Evolutionary conservation across 371 early-diverging fungal genomes (phyloP), one percentile per base, ranked within the genome.

Genomic region (Apophysomyces sp.): DNA sequence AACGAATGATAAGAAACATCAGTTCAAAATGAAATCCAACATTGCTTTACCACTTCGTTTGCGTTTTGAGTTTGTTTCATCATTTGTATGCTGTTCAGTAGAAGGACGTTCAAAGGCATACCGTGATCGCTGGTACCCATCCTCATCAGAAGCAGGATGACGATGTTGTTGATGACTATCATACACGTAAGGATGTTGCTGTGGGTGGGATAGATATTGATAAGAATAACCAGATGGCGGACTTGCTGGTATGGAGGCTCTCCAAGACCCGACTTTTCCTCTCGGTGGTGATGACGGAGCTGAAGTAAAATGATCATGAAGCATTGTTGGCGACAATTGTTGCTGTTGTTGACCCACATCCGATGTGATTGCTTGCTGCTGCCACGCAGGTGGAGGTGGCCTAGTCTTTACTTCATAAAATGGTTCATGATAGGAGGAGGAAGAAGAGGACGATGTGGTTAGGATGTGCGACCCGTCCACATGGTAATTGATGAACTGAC

Each of bases 21-120:
- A 68, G 58, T 72, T 72, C 30, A 72, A 58, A 57, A 72, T 72
- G 59, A 72, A 72, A 58, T 72, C 66, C 51, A 72, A 51, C 62
- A 60, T 72, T 21, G 67, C 62, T 53, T 72, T 72, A 29, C 60
- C 60, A 36, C 60, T 65, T 37, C 49, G 55, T 32, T 61, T 71
- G 30, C 32, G 28, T 44, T 40, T 28, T 13, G 49, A 24, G 52
- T 31, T 21, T 27, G 51, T 18, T 27, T 37, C 18, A 52, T 12
- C 27, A 34, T 29, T 27, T 30, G 63, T 18, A 51, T 30, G 49
- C n/a, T 29, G 29, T 16, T 55, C 34, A 12, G 28, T 24, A 41
- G 21, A 26, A 12, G 55, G 39, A 21, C 8, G 40, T 9, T 28
- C 55, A 30, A 37, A 11, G 4, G 41, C 15, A 34, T 28, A 52